phyloP scores from a whole-genome alignment of 345 rosid species.

The Syzygium oleosum region DNA sequence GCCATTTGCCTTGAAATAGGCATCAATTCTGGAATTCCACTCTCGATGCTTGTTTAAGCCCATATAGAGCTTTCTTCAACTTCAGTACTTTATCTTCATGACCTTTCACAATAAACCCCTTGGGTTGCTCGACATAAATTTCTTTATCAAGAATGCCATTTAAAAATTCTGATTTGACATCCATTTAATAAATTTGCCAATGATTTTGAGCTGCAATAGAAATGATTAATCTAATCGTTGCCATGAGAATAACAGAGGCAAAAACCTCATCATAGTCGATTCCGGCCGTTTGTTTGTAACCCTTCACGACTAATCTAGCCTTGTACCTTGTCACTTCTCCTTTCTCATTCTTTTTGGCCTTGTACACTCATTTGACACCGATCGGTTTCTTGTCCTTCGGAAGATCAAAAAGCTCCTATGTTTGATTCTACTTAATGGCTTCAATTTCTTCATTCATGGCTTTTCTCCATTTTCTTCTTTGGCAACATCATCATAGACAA shows the following conservation, averaged over 20 bases:
- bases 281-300: background rate
- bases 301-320: background rate
- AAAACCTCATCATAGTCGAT: background rate
- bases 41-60: no score
- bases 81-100: background rate
- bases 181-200: background rate
- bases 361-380: background rate
- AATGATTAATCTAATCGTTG: background rate
- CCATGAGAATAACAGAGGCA: background rate
- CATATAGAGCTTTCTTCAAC: background rate
- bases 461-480: background rate
- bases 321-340: background rate
- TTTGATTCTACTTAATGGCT: background rate
- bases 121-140: background rate
- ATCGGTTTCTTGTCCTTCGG: background rate
- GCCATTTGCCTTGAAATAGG: background rate
- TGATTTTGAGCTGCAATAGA: background rate
- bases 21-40: background rate
- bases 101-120: background rate
- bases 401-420: background rate
- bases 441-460: background rate
- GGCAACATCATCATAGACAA: background rate
- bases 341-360: background rate
- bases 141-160: background rate
- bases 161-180: slow-evolving; percentile 2